phyloP scores from a whole-genome alignment of 2,329 filamentous ascomycete genomes.

The Ophiostoma tasmaniense region DNA sequence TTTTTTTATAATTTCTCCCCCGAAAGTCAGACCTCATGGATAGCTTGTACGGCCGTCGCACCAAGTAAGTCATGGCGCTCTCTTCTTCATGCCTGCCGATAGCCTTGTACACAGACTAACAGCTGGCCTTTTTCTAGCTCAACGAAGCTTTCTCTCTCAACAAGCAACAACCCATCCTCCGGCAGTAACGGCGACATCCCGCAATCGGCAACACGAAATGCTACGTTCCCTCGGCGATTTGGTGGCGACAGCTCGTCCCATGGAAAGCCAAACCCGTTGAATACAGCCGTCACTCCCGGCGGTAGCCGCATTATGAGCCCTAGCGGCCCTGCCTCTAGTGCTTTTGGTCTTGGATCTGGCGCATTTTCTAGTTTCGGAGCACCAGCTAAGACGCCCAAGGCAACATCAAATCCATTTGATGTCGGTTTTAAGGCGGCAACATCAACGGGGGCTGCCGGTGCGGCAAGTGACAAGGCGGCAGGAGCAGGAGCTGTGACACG shows the following conservation, averaged over 20 bases:
- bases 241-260: slow-evolving; percentile 65
- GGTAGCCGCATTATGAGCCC: slow-evolving; percentile 60
- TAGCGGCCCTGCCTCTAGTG: slow-evolving; percentile 68
- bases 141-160: slow-evolving; percentile 86
- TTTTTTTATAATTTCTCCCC: slow-evolving; percentile 16
- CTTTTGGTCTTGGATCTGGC: slow-evolving; percentile 88
- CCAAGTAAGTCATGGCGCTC: slow-evolving; percentile 53
- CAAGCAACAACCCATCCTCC: slow-evolving; percentile 26
- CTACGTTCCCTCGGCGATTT: slow-evolving; percentile 63
- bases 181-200: slow-evolving; percentile 26
- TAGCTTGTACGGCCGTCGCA: slow-evolving; percentile 67
- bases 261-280: slow-evolving; percentile 68
- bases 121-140: slow-evolving; percentile 42
- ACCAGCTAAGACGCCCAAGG: slow-evolving; percentile 78
- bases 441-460: slow-evolving; percentile 27
- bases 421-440: slow-evolving; percentile 47
- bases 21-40: slow-evolving; percentile 42
- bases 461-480: slow-evolving; percentile 55
- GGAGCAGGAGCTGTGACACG: slow-evolving; percentile 43
- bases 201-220: slow-evolving; percentile 48
- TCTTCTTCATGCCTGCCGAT: slow-evolving; percentile 11
- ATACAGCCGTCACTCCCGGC: slow-evolving; percentile 61
- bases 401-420: slow-evolving; percentile 72
- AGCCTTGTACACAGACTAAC: slow-evolving; percentile 8
- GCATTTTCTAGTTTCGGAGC: slow-evolving; percentile 94